Evolutionary conservation across 2,329 filamentous ascomycete genomes (phyloP).

Genomic region (Alternaria gaisen): DNA sequence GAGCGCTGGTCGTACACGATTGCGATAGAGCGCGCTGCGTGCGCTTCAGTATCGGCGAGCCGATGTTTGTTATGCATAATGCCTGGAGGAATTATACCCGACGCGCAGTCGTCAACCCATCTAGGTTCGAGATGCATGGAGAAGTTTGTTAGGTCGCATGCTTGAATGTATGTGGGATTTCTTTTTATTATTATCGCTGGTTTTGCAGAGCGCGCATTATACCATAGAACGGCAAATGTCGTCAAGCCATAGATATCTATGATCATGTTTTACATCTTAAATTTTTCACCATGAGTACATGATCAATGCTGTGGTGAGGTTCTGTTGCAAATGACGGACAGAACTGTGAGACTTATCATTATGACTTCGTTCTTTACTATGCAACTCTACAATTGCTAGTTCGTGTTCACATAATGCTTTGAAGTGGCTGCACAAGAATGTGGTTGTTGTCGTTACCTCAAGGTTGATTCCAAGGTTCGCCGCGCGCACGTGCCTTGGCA

Average conservation of each 20-base stretch:
- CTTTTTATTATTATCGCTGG: constrained; percentile 7
- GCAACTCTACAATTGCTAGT: neutral
- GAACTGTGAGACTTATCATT: neutral
- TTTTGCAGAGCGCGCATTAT: constrained; percentile 13
- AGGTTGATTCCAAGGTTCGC: neutral
- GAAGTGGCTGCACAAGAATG: neutral
- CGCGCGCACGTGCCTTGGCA: constrained; percentile 10
- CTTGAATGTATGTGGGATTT: constrained; percentile 4
- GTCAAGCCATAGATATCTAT: constrained; percentile 11
- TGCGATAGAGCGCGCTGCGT: constrained; percentile 23
- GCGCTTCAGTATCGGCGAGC: constrained; percentile 25
- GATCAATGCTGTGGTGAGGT: neutral
- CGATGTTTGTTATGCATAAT: constrained; percentile 18
- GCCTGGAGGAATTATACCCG: constrained; percentile 36
- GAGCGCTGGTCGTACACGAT: constrained; percentile 27
- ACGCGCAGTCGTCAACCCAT: constrained; percentile 31
- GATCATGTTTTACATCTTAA: neutral
- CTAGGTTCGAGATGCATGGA: constrained; percentile 13
- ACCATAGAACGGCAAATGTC: constrained; percentile 13
- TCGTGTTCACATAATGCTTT: neutral
- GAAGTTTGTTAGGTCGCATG: constrained; percentile 1
- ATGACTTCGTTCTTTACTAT: neutral
- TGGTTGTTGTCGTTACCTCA: neutral
- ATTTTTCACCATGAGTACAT: neutral
- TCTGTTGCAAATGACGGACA: neutral